These are phyloP conservation scores for Ceratobasidium papillatum DNA, from an alignment of 1,284 basidiomycete genomes.

Conservation along the genomic window DNA sequence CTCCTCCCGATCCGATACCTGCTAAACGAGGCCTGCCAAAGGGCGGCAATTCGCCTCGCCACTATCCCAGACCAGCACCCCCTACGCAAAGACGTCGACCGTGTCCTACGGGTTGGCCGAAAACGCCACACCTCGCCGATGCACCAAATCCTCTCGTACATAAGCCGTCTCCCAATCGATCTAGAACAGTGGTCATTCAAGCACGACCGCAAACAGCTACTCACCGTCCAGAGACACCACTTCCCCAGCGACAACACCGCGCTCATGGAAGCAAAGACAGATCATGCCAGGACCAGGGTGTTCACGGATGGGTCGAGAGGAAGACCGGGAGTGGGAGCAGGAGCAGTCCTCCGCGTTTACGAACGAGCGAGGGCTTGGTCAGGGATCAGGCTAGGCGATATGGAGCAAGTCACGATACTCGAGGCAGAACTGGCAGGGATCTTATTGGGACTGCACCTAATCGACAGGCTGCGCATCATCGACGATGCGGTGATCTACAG, in stretches of 20 bases:
- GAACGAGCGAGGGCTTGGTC: not conserved
- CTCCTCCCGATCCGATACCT: not conserved
- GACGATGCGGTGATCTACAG: not conserved
- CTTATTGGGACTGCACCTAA: not conserved
- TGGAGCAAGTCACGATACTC: not conserved
- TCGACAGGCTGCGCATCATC: not conserved
- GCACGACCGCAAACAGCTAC: not conserved
- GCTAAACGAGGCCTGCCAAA: not conserved
- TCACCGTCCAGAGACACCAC: not conserved
- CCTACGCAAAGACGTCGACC: not conserved
- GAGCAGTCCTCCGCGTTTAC: not conserved
- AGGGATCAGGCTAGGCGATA: not conserved
- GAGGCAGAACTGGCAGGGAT: slow-evolving; percentile 7
- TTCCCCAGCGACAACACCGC: not conserved
- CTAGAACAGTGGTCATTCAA: not conserved
- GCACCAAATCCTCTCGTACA: not conserved
- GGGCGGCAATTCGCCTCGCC: not conserved
- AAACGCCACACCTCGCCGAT: not conserved
- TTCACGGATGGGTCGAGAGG: not conserved
- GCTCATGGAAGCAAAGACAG: not conserved
- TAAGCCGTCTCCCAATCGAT: not conserved
- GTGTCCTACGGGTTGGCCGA: not conserved
- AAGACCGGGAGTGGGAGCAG: not conserved
- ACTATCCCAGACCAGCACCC: not conserved
- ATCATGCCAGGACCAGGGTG: not conserved